Percentiles rank a stretch among this genome's conserved stretches.
These are phyloP conservation scores for Sphagnum fallax DNA, from an alignment of 228 moss, liverwort and hornwort genomes.

Conservation along the genomic window DNA sequence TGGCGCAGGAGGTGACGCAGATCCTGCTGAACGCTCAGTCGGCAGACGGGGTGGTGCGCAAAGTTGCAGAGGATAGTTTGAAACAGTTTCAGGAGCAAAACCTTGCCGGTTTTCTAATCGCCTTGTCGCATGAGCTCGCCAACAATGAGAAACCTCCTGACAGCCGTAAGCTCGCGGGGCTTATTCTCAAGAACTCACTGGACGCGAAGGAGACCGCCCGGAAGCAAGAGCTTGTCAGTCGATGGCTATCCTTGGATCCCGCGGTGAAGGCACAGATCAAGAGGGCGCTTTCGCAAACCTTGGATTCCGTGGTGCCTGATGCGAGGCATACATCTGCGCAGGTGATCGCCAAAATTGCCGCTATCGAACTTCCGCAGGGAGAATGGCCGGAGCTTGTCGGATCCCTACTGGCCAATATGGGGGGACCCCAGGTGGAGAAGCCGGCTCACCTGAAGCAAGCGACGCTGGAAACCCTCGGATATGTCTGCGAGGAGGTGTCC, in stretches of 20 bases:
- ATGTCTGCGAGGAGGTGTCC: constrained; percentile 52
- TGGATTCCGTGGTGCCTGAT: constrained; percentile 28
- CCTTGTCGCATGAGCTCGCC: constrained; percentile 41
- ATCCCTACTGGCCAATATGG: constrained; percentile 39
- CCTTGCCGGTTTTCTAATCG: constrained; percentile 41
- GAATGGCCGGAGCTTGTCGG: constrained; percentile 53
- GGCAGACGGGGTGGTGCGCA: constrained; percentile 40
- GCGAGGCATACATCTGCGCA: constrained; percentile 46
- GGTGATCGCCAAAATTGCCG: constrained; percentile 51
- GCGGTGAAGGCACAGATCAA: constrained; percentile 45
- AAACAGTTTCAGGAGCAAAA: constrained; percentile 60
- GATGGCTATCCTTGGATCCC: constrained; percentile 42
- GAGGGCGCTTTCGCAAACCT: constrained; percentile 31
- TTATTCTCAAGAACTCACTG: constrained; percentile 58
- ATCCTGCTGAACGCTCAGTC: constrained; percentile 57
- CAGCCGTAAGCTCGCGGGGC: constrained; percentile 49
- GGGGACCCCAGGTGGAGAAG: constrained; percentile 35
- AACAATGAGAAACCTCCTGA: constrained; percentile 47
- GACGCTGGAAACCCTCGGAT: constrained; percentile 48
- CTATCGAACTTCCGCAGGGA: constrained; percentile 45
- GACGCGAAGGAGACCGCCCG: constrained; percentile 49
- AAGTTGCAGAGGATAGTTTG: constrained; percentile 43
- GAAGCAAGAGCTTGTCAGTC: constrained; percentile 41
- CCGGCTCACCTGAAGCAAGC: constrained; percentile 54
- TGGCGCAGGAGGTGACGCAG: constrained; percentile 57